Percentiles rank a stretch among this genome's conserved stretches.
Evolutionary conservation across 2,329 filamentous ascomycete species (phyloP).

Genomic region (Colletotrichum sidae): DNA sequence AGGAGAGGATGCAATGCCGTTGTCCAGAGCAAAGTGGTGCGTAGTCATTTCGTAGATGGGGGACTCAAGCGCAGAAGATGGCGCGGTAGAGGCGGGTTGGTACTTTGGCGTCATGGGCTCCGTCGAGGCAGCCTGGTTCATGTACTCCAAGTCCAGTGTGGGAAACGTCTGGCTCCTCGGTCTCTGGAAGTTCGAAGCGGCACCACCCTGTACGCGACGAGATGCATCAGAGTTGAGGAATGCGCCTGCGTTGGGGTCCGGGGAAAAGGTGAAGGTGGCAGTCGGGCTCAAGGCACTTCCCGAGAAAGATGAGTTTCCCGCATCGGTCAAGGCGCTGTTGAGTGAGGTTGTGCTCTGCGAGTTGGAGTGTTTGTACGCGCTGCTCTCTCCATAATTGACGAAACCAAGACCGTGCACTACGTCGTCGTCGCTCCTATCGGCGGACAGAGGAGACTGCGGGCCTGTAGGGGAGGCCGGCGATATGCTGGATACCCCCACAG

Average conservation of each 20-base stretch:
- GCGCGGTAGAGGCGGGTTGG: conserved; percentile 57
- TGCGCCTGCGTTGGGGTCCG: conserved; percentile 75
- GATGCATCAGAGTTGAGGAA: conserved; percentile 63
- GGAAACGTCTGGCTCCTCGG: conserved; percentile 92
- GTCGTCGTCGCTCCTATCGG: conserved; percentile 76
- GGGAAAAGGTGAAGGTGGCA: conserved; percentile 80
- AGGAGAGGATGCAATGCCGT: conserved; percentile 50
- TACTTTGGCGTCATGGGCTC: conserved; percentile 65
- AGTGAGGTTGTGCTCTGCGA: conserved; percentile 76
- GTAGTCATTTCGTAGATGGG: conserved; percentile 59
- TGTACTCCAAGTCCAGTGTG: conserved; percentile 72
- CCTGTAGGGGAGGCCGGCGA: conserved; percentile 80
- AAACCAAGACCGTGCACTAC: conserved; percentile 70
- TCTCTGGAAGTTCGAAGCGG: conserved; percentile 70
- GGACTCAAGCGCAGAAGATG: conserved; percentile 65
- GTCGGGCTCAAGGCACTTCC: conserved; percentile 79
- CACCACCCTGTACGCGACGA: conserved; percentile 49
- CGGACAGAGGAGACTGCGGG: conserved; percentile 76
- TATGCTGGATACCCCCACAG: conserved; percentile 66
- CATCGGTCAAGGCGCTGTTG: conserved; percentile 75
- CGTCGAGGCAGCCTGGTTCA: conserved; percentile 55
- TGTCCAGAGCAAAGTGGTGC: conserved; percentile 57
- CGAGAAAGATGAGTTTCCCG: conserved; percentile 75
- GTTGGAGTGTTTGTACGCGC: conserved; percentile 69
- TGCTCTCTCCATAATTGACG: conserved; percentile 67